These are phyloP conservation scores for Teratosphaeria destructans DNA, from an alignment of 2,329 filamentous ascomycete genomes.

Conservation along the genomic window DNA sequence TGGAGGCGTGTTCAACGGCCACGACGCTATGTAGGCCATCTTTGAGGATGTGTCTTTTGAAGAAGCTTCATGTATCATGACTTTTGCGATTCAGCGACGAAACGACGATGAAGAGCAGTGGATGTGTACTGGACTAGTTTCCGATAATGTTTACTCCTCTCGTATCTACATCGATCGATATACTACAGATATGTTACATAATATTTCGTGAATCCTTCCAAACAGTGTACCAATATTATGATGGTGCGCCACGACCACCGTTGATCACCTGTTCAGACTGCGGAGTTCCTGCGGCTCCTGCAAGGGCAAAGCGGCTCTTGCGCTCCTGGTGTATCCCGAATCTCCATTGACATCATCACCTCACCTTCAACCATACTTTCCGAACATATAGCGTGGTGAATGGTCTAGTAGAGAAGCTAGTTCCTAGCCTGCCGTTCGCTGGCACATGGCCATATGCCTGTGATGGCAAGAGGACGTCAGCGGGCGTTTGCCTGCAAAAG, in stretches of 20 bases:
- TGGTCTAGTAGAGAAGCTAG: not conserved
- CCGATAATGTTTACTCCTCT: not conserved
- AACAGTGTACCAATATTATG: too few relatives aligned
- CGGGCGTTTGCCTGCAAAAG: not conserved
- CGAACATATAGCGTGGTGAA: not conserved
- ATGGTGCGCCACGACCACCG: too few relatives aligned
- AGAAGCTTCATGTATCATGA: not conserved
- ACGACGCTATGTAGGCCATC: not conserved
- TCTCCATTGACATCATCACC: not conserved
- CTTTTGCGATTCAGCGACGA: not conserved
- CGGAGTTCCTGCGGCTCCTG: not conserved
- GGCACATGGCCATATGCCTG: not conserved
- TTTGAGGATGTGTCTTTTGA: not conserved
- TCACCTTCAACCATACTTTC: not conserved
- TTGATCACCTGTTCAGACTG: too few relatives aligned
- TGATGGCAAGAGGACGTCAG: not conserved
- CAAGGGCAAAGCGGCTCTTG: not conserved
- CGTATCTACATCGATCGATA: not conserved
- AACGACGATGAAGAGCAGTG: conserved; percentile 1
- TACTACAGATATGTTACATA: not conserved
- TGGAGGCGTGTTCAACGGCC: not conserved
- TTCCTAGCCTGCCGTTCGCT: not conserved
- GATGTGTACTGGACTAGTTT: not conserved
- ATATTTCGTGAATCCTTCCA: too few relatives aligned
- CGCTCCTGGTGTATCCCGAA: not conserved